Base-by-base conservation (phyloP, 2,329 filamentous ascomycete species). In the Fusarium sp. region DNA sequence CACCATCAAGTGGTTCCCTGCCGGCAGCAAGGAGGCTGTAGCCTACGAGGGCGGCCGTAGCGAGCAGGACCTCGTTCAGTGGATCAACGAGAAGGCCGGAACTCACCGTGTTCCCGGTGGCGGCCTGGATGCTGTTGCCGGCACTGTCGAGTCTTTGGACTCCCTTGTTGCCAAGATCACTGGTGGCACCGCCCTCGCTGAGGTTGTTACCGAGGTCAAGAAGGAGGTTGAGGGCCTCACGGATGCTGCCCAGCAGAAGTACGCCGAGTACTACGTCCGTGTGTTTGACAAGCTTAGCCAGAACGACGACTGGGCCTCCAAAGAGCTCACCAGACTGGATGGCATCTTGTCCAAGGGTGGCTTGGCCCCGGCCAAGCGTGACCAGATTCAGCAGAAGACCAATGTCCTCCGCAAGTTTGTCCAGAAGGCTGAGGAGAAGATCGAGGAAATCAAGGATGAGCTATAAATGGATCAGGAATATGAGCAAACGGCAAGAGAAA, bases 1-100 rank as follows among this genome's bases (percentile, higher is more conserved):
- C 52, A 99, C 96, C 68, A 97, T 99, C 86, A 97, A 97, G 86
- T 99, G 92, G 89, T 99, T 98, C 89, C 89, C 94, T 73, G 92
- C 92, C 80, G 95, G 94, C 74, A 93, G 90, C 78, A 92, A 88
- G 70, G 90, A 92, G 77, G 81, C 90, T 47, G 87, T 91, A 75
- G 78, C 85, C 47, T 99, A 98, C 87, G 83, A 86, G 57, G 91
- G 92, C 66, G 93, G 88, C 67, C 95, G 96, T 72, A 85, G 86
- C 52, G 94, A 98, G 85, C 85, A 88, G 48, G 92, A 90, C 71
- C 85, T 99, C 43, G 81, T 98, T 73, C 81, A 87, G 6, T 99
- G 92, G 84, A 79, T 99, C 82, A 99, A 99, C 86, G 87, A 90
- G 75, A 93, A 98, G 84, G 88, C 94, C 13, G 95, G 94, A 73